A percentile compares a stretch with the other conserved stretches of the same genome.
phyloP scores from a whole-genome alignment of 1,284 basidiomycete genomes.

The Ustilago sp. region DNA sequence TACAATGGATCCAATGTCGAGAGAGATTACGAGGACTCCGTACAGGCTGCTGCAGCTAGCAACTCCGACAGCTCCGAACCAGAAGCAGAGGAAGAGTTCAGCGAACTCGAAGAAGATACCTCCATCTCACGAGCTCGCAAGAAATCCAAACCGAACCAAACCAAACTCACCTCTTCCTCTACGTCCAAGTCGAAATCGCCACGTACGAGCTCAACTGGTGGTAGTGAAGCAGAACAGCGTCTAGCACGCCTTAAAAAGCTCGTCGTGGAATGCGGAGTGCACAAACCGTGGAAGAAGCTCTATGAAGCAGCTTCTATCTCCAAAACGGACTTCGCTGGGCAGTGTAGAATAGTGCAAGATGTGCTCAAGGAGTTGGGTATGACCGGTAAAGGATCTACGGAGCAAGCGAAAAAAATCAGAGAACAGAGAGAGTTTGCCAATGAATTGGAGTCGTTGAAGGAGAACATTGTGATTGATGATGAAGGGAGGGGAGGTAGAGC shows the following conservation, averaged over 20 bases:
- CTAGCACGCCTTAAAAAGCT: constrained; percentile 43
- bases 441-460: constrained; percentile 36
- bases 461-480: constrained; percentile 25
- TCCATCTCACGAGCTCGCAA: constrained; percentile 19
- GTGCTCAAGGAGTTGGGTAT: constrained; percentile 44
- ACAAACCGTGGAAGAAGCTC: constrained; percentile 51
- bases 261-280: constrained; percentile 43
- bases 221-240: constrained; percentile 34
- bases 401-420: constrained; percentile 43
- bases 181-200: constrained; percentile 2
- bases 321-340: constrained; percentile 17
- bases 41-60: neutral
- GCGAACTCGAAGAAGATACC: constrained; percentile 46
- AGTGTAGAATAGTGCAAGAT: constrained; percentile 36
- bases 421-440: constrained; percentile 41
- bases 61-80: constrained; percentile 2
- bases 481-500: neutral
- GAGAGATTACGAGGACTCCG: neutral
- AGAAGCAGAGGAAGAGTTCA: constrained; percentile 14
- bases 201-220: neutral
- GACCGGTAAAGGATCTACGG: constrained; percentile 40
- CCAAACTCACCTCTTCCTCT: constrained; percentile 7
- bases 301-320: constrained; percentile 32
- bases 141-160: constrained; percentile 7
- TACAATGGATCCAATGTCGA: constrained; percentile 1